These are phyloP conservation scores for Physaria fendleri DNA, from an alignment of 345 rosid species.

Conservation along the genomic window DNA sequence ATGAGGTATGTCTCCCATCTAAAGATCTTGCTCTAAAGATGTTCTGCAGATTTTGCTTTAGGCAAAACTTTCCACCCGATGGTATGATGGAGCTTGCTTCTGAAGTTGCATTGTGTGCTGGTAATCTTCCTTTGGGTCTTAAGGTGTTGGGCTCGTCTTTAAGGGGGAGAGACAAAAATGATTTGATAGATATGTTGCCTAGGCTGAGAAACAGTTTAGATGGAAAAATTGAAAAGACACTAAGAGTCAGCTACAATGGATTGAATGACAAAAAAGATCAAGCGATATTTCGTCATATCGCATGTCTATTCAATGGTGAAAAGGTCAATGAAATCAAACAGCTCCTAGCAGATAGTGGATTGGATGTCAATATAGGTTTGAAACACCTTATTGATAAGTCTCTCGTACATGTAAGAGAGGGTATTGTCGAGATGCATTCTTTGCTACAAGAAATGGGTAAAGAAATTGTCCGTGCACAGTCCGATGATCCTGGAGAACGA, in stretches of 20 bases:
- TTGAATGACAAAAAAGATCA: neutral
- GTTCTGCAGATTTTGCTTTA: neutral
- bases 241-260: neutral
- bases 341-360: neutral
- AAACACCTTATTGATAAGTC: neutral
- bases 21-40: neutral
- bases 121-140: slow-evolving; percentile 29
- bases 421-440: neutral
- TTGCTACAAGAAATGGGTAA: neutral
- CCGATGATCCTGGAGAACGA: slow-evolving; percentile 2
- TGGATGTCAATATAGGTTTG: neutral
- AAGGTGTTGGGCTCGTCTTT: neutral
- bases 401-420: neutral
- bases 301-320: neutral
- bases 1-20: neutral
- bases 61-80: neutral
- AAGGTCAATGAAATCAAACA: neutral
- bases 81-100: neutral
- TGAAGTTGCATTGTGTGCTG: neutral
- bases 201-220: neutral
- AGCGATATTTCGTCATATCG: neutral
- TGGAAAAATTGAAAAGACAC: neutral
- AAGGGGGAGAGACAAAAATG: neutral
- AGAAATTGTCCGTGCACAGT: neutral
- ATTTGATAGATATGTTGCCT: neutral